Evolutionary conservation across 768 basidiomycete genomes (phyloP), one percentile per base, ranked within the genome.

Genomic region (Infundibulicybe gibba): DNA sequence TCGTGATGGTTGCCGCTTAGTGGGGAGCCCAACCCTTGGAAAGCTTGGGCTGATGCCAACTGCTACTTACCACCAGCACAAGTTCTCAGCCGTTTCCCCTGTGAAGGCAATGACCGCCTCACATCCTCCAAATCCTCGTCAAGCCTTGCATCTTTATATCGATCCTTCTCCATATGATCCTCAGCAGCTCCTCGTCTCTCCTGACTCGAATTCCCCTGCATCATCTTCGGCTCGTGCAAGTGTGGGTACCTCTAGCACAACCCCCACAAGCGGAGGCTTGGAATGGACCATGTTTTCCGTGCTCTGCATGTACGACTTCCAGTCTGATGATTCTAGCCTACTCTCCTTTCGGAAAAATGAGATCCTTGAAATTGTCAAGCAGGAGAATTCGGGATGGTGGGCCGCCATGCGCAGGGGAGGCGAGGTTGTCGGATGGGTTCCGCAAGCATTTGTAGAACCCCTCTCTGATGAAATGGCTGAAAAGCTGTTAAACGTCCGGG

Each of bases 331-430:
- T 53, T 62, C 71, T 13, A 75, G 74, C 54, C 80, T 83, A 47
- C 70, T 90, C 14, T 65, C 76, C 3, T 88, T 90, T 61, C 64
- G 63, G 34, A 77, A 77, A 65, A 78, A 80, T 50, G 87, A 90
- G 52, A 76, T 89, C 16, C 64, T 91, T 21, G 75, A 79, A 17
- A 68, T 90, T 43, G 70, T 90, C 39, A 81, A 80, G 61, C 72
- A 78, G 61, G 85, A 89, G 61, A 71, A 75, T 11, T 77, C 81
- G 2, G 88, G 89, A 9, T 90, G 87, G 88, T 90, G 87, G 86
- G 87, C 85, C 15, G 89, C 87, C 15, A 76, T 85, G 65, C 71
- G 79, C 17, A 64, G 65, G 10, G 70, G 70, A 32, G 76, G 75
- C 11, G 67, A 74, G 41, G 60, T 64, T 31, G 71, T 87, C 30